These are phyloP conservation scores for Blastocystis sp. DNA, from an alignment of 352 stramenopile species.

Conservation along the genomic window DNA sequence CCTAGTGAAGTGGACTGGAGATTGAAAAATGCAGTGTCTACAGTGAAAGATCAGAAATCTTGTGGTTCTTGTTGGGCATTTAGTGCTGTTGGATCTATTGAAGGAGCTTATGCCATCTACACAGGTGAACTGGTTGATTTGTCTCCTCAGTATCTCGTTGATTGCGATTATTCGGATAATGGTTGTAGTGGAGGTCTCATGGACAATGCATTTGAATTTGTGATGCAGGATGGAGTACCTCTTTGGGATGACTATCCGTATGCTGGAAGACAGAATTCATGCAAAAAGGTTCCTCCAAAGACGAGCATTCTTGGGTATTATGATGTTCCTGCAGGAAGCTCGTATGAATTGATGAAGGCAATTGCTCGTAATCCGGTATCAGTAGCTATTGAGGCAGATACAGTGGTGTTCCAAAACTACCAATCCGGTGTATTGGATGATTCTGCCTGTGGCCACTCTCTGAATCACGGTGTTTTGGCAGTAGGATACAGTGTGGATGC, in stretches of 20 bases:
- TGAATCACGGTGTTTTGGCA: constrained; percentile 34
- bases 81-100: constrained; percentile 21
- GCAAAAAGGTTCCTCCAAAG: neutral
- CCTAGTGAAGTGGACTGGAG: constrained; percentile 27
- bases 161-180: constrained; percentile 39
- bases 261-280: neutral
- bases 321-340: neutral
- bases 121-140: constrained; percentile 15
- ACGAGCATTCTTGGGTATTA: constrained; percentile 43
- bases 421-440: neutral
- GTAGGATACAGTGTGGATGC: neutral
- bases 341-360: constrained; percentile 25
- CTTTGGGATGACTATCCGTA: neutral
- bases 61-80: constrained; percentile 57
- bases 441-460: neutral
- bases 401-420: constrained; percentile 37
- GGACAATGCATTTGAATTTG: constrained; percentile 28
- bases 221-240: constrained; percentile 12
- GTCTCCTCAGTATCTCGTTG: constrained; percentile 14
- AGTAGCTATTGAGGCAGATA: constrained; percentile 32
- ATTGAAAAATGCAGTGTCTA: constrained; percentile 16
- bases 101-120: constrained; percentile 43
- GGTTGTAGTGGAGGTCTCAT: constrained; percentile 17
- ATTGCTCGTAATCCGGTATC: constrained; percentile 6
- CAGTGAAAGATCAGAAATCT: constrained; percentile 24